phyloP scores from a whole-genome alignment of 805 yeast species.

The Starmerella ratchasimensis region DNA sequence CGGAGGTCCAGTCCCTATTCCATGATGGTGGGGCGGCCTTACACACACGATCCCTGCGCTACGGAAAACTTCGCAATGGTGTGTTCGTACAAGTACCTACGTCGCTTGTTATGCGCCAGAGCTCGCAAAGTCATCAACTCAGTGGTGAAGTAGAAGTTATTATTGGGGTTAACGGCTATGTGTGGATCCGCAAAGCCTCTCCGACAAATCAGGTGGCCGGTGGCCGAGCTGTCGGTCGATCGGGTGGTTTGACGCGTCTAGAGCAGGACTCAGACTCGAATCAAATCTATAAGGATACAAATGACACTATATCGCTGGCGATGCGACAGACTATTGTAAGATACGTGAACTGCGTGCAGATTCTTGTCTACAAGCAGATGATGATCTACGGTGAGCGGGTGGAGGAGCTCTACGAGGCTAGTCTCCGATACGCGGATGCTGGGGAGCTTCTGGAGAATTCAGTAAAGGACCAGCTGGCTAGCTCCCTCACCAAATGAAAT shows the following conservation, averaged over 20 bases:
- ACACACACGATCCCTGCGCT: slow-evolving; percentile 88
- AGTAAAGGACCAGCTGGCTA: slow-evolving; percentile 57
- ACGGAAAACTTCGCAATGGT: slow-evolving; percentile 92
- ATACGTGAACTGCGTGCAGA: slow-evolving; percentile 70
- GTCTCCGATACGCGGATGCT: slow-evolving; percentile 57
- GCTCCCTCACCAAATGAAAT: too few relatives aligned
- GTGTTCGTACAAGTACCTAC: slow-evolving; percentile 68
- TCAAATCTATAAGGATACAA: slow-evolving; percentile 87
- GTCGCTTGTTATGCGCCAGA: slow-evolving; percentile 67
- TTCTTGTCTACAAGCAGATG: slow-evolving; percentile 69
- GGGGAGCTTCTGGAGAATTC: slow-evolving; percentile 64
- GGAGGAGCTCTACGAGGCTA: slow-evolving; percentile 74
- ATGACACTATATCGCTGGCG: slow-evolving; percentile 51
- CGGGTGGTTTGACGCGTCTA: slow-evolving; percentile 55
- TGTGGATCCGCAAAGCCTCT: slow-evolving; percentile 73
- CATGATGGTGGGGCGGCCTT: slow-evolving; percentile 85
- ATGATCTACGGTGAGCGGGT: slow-evolving; percentile 77
- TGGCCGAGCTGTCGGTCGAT: slow-evolving; percentile 15
- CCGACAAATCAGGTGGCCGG: slow-evolving; percentile 14
- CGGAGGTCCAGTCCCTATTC: slow-evolving; percentile 84
- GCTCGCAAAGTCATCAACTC: slow-evolving; percentile 74
- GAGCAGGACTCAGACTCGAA: slow-evolving; percentile 82
- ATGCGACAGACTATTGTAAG: slow-evolving; percentile 65
- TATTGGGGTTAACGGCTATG: slow-evolving; percentile 85
- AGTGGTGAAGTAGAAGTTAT: slow-evolving; percentile 90